Conservation (phyloP, 768 basidiomycete genomes). For the Clitopilus passeckerianus region DNA sequence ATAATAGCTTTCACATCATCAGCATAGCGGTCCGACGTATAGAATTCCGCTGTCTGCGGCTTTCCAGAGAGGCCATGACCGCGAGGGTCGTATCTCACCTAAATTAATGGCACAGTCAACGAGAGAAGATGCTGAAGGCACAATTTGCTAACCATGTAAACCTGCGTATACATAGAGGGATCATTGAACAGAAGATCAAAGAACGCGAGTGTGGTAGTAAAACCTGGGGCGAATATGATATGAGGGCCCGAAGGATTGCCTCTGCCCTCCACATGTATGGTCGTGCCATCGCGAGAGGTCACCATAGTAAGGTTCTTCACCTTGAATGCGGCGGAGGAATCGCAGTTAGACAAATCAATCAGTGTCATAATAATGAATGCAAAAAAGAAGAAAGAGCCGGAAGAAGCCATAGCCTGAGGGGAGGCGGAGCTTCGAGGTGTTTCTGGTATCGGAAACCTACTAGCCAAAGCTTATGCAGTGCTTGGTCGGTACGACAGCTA, state of each 20-base stretch:
- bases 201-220: constrained; percentile 5
- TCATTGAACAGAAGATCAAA: constrained; percentile 8
- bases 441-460: too few relatives aligned
- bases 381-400: too few relatives aligned
- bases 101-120: neutral
- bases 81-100: constrained; percentile 30
- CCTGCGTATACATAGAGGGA: neutral
- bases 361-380: too few relatives aligned
- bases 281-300: constrained; percentile 6
- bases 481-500: too few relatives aligned
- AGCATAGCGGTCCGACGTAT: constrained; percentile 22
- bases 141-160: constrained; percentile 5
- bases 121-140: neutral
- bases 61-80: constrained; percentile 30
- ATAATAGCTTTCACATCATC: constrained; percentile 26
- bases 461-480: too few relatives aligned
- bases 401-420: too few relatives aligned
- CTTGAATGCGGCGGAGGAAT: too few relatives aligned
- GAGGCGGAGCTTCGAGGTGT: too few relatives aligned
- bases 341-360: too few relatives aligned
- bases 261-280: constrained; percentile 2
- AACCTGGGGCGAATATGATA: constrained; percentile 8
- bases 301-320: neutral
- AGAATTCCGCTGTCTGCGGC: constrained; percentile 18
- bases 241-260: constrained; percentile 5